Conservation (phyloP, 176 grass and related monocot species). For the Rhynchospora breviuscula region DNA sequence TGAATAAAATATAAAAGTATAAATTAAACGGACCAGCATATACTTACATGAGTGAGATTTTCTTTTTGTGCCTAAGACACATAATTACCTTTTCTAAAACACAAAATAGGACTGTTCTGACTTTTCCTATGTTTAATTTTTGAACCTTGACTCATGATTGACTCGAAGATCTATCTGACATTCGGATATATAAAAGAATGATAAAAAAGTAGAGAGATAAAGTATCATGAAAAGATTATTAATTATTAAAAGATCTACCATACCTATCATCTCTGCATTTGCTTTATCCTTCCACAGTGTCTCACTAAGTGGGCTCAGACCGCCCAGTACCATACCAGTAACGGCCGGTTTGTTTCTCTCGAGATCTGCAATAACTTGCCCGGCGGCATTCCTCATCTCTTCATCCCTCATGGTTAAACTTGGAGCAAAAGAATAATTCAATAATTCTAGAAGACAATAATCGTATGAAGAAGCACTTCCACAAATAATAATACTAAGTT, state of each 20-base stretch:
- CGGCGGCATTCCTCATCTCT: conserved; percentile 22
- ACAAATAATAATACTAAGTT: background rate
- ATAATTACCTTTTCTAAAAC: background rate
- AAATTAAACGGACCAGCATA: background rate
- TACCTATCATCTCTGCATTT: conserved; percentile 40
- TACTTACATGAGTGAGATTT: background rate
- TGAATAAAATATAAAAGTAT: background rate
- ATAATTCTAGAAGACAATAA: conserved; percentile 19
- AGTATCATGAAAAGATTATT: background rate
- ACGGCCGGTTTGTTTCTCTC: conserved; percentile 42
- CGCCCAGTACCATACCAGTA: conserved; percentile 21
- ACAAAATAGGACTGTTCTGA: background rate
- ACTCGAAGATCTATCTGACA: background rate
- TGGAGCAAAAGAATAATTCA: conserved; percentile 21
- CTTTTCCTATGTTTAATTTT: background rate
- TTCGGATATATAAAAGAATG: background rate
- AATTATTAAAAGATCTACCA: background rate
- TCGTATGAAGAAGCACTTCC: background rate
- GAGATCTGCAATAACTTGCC: conserved; percentile 50
- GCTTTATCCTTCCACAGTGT: conserved; percentile 82
- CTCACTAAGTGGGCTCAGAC: conserved; percentile 89
- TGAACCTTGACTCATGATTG: background rate
- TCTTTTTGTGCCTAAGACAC: background rate
- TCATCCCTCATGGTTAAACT: conserved; percentile 38
- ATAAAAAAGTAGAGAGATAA: background rate